Conservation (phyloP, 768 basidiomycete species). For the Xerocomus spinulosus region DNA sequence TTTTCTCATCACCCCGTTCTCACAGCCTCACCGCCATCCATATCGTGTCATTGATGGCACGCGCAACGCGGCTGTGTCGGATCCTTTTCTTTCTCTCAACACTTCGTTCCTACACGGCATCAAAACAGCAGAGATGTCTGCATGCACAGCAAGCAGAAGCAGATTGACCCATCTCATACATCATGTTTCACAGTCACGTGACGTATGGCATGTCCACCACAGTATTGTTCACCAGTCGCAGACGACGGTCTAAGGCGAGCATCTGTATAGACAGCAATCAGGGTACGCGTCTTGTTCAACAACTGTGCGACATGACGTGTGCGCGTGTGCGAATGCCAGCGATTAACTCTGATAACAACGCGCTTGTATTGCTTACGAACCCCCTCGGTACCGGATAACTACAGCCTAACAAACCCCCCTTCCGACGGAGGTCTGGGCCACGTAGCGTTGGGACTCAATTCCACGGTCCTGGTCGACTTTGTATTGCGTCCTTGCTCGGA, state of each 20-base stretch:
- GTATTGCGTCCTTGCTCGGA: not conserved
- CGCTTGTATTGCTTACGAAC: no score
- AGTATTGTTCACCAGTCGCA: not conserved
- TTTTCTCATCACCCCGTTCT: not conserved
- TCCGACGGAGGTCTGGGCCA: no score
- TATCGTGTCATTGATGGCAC: slow-evolving; percentile 3
- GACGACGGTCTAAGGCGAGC: not conserved
- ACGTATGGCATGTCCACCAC: not conserved
- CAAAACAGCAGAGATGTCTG: not conserved
- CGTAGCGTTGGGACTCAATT: no score
- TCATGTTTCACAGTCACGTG: not conserved
- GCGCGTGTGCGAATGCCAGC: not conserved
- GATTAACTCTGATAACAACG: not conserved
- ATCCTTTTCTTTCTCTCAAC: slow-evolving; percentile 1
- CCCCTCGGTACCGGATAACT: not conserved
- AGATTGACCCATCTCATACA: not conserved
- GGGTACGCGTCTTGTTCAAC: not conserved
- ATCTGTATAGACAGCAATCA: not conserved
- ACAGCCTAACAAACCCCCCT: no score
- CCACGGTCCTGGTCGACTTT: no score
- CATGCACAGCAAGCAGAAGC: slow-evolving; percentile 2
- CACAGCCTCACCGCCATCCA: not conserved
- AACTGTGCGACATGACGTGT: not conserved
- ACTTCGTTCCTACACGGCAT: not conserved
- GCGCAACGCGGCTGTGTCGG: not conserved